These are phyloP conservation scores for Gossypium longicalyx DNA, from an alignment of 345 rosid species.

Conservation along the genomic window DNA sequence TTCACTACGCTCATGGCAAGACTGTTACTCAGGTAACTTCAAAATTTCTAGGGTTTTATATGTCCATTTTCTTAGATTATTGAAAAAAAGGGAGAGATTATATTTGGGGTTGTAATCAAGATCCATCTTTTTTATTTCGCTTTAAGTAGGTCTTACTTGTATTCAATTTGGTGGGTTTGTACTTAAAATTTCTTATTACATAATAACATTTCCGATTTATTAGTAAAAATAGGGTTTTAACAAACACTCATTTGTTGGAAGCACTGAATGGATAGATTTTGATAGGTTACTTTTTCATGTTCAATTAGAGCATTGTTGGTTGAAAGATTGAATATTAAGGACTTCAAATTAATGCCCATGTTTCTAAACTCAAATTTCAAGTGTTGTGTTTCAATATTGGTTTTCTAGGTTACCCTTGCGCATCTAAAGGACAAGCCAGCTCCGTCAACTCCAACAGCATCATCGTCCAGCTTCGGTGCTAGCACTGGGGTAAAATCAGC, in stretches of 20 bases:
- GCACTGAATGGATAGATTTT: background rate
- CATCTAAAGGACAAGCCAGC: conserved; percentile 91
- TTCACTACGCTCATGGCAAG: conserved; percentile 95
- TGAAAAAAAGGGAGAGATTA: background rate
- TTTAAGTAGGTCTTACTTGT: background rate
- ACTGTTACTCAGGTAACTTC: conserved; percentile 83
- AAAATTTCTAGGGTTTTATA: conserved; percentile 8
- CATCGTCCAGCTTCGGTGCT: conserved; percentile 69
- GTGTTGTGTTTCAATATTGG: conserved; percentile 12
- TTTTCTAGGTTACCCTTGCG: conserved; percentile 74
- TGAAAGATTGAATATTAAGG: conserved; percentile 8
- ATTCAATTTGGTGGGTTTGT: conserved; percentile 1
- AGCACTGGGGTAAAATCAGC: conserved; percentile 88
- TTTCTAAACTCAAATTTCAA: background rate
- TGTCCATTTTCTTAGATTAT: conserved; percentile 8
- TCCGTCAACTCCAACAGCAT: conserved; percentile 72
- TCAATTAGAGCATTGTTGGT: conserved; percentile 7
- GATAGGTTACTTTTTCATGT: background rate
- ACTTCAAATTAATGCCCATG: conserved; percentile 13
- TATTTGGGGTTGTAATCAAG: background rate
- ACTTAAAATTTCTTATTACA: background rate
- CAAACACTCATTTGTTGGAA: background rate
- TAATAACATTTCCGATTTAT: background rate
- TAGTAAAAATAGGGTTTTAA: background rate
- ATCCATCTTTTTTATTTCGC: background rate